phyloP scores from a whole-genome alignment of 805 yeast genomes.

The Sugiyamaella mastotermitis region DNA sequence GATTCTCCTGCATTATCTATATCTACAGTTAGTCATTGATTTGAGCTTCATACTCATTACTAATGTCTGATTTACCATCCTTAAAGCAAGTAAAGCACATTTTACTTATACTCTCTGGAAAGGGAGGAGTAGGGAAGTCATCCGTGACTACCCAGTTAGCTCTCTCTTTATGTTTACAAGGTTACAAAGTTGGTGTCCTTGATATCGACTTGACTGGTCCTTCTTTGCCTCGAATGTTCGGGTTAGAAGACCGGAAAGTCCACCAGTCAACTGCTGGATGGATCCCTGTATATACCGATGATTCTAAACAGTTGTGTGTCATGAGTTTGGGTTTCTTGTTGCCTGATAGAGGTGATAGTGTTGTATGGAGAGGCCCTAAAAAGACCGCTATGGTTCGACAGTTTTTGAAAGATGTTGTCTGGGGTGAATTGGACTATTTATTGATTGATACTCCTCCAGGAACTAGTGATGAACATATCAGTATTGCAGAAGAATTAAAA shows the following conservation, averaged over 20 bases:
- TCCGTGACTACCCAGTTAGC: slow-evolving; percentile 94
- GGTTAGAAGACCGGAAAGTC: slow-evolving; percentile 72
- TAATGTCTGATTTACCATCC: slow-evolving; percentile 21
- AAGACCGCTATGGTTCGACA: slow-evolving; percentile 97
- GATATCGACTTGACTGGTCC: slow-evolving; percentile 98
- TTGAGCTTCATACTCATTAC: too few species aligned
- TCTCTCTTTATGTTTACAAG: slow-evolving; percentile 62
- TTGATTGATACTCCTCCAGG: slow-evolving; percentile 98
- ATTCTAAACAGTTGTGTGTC: slow-evolving; percentile 46
- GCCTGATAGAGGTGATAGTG: slow-evolving; percentile 78
- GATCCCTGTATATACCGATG: slow-evolving; percentile 72
- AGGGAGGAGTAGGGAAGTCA: slow-evolving; percentile 97
- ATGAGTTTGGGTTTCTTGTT: slow-evolving; percentile 88
- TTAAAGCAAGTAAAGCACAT: slow-evolving; percentile 63
- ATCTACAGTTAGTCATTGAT: too few species aligned
- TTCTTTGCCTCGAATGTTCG: slow-evolving; percentile 93
- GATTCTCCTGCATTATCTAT: too few species aligned
- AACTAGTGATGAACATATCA: slow-evolving; percentile 95
- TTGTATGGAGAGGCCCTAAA: slow-evolving; percentile 98
- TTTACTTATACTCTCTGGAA: slow-evolving; percentile 79
- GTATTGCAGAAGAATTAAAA: slow-evolving; percentile 82
- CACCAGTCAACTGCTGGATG: slow-evolving; percentile 81
- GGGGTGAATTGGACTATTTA: slow-evolving; percentile 77
- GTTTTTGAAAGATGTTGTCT: slow-evolving; percentile 80
- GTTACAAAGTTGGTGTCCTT: slow-evolving; percentile 83